phyloP scores from a whole-genome alignment of 495 filamentous ascomycete genomes.

The Cladorrhinum samala region DNA sequence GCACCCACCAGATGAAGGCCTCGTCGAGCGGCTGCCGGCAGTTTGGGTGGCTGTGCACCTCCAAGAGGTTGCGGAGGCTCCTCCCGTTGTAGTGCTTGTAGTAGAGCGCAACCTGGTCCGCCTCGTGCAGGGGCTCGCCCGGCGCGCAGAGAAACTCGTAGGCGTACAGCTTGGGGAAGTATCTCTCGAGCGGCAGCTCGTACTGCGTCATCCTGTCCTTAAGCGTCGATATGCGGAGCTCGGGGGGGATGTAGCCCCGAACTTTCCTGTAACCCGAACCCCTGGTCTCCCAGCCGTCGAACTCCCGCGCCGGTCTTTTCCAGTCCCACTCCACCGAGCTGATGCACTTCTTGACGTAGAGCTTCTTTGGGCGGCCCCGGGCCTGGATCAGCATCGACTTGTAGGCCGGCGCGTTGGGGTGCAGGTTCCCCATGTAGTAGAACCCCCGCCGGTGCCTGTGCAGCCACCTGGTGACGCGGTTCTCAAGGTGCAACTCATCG shows the following conservation, averaged over 20 bases:
- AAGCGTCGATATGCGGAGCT: conserved; percentile 9
- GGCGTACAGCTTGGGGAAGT: conserved; percentile 7
- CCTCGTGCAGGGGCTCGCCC: background rate
- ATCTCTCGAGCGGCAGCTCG: conserved; percentile 2
- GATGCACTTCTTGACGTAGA: conserved; percentile 5
- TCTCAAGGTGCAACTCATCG: too few relatives aligned
- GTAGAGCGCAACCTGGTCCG: conserved; percentile 9
- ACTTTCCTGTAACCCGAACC: background rate
- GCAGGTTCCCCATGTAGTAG: conserved; percentile 4
- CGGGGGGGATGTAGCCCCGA: background rate
- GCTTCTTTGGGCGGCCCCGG: background rate
- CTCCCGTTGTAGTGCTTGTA: conserved; percentile 10
- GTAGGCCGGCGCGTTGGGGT: background rate
- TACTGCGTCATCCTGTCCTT: background rate
- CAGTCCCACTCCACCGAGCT: background rate
- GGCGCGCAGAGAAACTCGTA: background rate
- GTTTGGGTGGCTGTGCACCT: background rate
- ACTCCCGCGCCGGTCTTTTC: background rate
- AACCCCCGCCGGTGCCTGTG: conserved; percentile 2
- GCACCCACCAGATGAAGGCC: conserved; percentile 16
- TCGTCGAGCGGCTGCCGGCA: conserved; percentile 1
- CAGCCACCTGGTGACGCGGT: too few relatives aligned
- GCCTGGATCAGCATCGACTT: conserved; percentile 6
- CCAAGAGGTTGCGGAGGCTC: conserved; percentile 6
- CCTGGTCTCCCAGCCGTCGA: background rate